Evolutionary conservation across 2,329 filamentous ascomycete species (phyloP), one percentile per base, ranked within the genome.

Genomic region (Pyricularia pennisetigena): DNA sequence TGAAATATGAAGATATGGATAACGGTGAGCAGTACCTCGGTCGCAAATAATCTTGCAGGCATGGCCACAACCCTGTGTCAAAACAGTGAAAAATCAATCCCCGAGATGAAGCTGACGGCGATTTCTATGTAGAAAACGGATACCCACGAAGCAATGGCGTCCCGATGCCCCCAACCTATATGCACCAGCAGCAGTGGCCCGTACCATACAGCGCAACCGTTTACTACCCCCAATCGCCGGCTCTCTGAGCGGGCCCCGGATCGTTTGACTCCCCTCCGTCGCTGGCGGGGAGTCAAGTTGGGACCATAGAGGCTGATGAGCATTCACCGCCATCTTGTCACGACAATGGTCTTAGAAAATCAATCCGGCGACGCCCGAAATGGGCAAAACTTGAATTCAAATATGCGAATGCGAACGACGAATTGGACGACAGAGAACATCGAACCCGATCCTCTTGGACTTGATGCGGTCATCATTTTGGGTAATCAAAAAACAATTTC

Each of bases 1-100:
- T 78, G 20, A 74, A 74, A 14, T 78, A 76, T 67, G 77, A 78
- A 26, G 68, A 78, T 75, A 70, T 70, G 74, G 77, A 78, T 74
- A 73, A 73, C 71, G 70, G 70, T 71, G 16, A 64, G 64, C 41
- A 49, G 41, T 49, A 49, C 41, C 41, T 49, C 20, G 41, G 41
- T 49, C 41, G 41, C 41, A 49, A 49, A n/a, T 49, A 49, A 49
- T 49, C 5, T 49, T 49, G 41, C 67, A 69, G 67, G 70, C 71
- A 70, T 49, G 41, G 5, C 41, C 41, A n/a, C 20, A n/a, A 49
- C 20, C 20, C 41, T 49, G 16, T 49, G 41, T 20, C 16, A 49
- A 49, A 4, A 7, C 14, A 49, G 41, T n/a, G 16, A 49, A 16
- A n/a, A 35, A 14, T 16, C 5, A 49, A 49, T 5, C 35, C 41